Base-by-base conservation (phyloP, 2,329 filamentous ascomycete species). In the Xylariaceae sp. region DNA sequence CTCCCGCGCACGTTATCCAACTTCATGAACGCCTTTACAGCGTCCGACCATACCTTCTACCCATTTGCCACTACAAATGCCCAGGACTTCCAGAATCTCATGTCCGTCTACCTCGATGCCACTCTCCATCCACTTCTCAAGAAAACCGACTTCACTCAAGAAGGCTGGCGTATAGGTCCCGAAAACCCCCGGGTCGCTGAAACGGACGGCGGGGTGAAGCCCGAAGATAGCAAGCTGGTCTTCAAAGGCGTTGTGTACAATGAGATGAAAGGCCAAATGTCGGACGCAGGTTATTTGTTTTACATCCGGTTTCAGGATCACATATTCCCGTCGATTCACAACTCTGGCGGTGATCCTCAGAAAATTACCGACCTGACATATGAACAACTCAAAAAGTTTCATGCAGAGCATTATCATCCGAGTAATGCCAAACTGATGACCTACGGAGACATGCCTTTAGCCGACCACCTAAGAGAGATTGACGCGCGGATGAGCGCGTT, bases 191-290 rank as follows among this genome's bases (percentile, higher is more conserved):
- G 81, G 47, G 80, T 86, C 50, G 75, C 76, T 29, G 71, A 60
- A 60, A 75, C 53, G 60, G 74, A 59, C 63, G 74, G 54, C 57
- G 72, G 63, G 64, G 74, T 59, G 56, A 78, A 70, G 57, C 76
- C 69, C 65, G 79, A 84, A 52, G 81, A 84, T 67, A 83, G 84
- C 69, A 84, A 83, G 59, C 74, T 95, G 39, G 89, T 96, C 0
- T 97, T 97, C 79, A 97, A 97, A 74, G 92, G 92, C 22, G 94
- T 97, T 1, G 92, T 97, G 0, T 97, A 97, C 75, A 99, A 99
- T 66, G 94, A 99, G 75, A 99, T 99, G 94, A 99, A 99, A 74
- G 94, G 94, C 0, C 92, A 96, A 68, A 95, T 97, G 86, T 97
- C 94, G 2, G 94, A 99, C 70, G 91, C 92, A 6, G 90, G 90